A percentile compares a stretch with the other conserved stretches of the same genome.
Evolutionary conservation across 768 basidiomycete genomes (phyloP).

Genomic region (Kwoniella europaea): DNA sequence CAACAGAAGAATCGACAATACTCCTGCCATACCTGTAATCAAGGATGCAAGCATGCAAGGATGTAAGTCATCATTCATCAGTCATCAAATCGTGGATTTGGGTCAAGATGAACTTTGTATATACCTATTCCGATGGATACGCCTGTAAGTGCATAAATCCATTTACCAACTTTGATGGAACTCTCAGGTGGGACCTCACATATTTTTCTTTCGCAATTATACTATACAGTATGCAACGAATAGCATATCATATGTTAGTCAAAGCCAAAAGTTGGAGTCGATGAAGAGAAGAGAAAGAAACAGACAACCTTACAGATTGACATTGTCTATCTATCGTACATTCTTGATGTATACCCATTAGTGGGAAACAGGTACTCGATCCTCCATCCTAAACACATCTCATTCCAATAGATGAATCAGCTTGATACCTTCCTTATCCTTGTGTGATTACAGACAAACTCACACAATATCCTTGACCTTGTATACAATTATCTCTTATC

Average conservation of each 20-base stretch:
- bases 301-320: slow-evolving; percentile 26
- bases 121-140: slow-evolving; percentile 24
- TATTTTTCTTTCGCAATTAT: slow-evolving; percentile 19
- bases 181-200: slow-evolving; percentile 28
- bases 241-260: background rate
- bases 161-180: slow-evolving; percentile 22
- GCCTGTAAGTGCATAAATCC: slow-evolving; percentile 28
- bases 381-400: slow-evolving; percentile 17
- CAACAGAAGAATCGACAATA: slow-evolving; percentile 24
- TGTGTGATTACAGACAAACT: slow-evolving; percentile 8
- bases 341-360: slow-evolving; percentile 8
- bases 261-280: too few relatives aligned
- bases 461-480: slow-evolving; percentile 41
- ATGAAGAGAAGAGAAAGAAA: too few relatives aligned
- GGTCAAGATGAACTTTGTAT: background rate
- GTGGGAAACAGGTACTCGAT: slow-evolving; percentile 22
- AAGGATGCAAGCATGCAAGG: background rate
- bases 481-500: slow-evolving; percentile 38
- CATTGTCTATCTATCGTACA: slow-evolving; percentile 40
- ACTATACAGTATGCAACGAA: background rate
- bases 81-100: background rate
- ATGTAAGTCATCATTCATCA: background rate
- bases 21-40: slow-evolving; percentile 26
- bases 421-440: background rate
- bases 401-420: background rate